Evolutionary conservation across 176 grass and related monocot genomes (phyloP).

Genomic region (Aegilops umbellulata): DNA sequence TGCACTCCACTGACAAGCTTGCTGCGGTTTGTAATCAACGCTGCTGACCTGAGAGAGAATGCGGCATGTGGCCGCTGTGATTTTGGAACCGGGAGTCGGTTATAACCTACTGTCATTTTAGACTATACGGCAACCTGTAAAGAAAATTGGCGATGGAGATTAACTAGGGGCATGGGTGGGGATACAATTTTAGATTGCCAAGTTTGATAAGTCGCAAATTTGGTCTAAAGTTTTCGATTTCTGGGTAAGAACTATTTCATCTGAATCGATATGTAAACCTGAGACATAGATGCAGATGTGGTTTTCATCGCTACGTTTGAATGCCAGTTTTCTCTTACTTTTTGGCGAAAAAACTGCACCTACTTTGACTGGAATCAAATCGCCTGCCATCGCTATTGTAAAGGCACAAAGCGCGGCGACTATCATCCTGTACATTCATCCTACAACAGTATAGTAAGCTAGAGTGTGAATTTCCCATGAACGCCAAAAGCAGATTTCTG

Average conservation of each 20-base stretch:
- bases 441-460: no score
- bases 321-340: not conserved
- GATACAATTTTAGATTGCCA: not conserved
- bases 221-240: not conserved
- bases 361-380: no score
- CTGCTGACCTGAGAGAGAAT: slow-evolving; percentile 7
- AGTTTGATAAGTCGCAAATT: not conserved
- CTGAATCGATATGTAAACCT: not conserved
- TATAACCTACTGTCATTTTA: not conserved
- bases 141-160: not conserved
- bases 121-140: not conserved
- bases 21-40: slow-evolving; percentile 2
- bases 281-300: not conserved
- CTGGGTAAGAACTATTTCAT: not conserved
- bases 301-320: not conserved
- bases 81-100: not conserved
- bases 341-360: not conserved
- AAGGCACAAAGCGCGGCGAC: no score
- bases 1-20: slow-evolving; percentile 19
- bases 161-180: not conserved
- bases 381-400: no score
- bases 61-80: not conserved
- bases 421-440: no score
- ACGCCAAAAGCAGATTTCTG: no score
- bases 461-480: not conserved